A percentile compares a stretch with the other conserved stretches of the same genome.
Conservation (phyloP, 768 basidiomycete genomes). For the Phylloporus rhodoxanthus region DNA sequence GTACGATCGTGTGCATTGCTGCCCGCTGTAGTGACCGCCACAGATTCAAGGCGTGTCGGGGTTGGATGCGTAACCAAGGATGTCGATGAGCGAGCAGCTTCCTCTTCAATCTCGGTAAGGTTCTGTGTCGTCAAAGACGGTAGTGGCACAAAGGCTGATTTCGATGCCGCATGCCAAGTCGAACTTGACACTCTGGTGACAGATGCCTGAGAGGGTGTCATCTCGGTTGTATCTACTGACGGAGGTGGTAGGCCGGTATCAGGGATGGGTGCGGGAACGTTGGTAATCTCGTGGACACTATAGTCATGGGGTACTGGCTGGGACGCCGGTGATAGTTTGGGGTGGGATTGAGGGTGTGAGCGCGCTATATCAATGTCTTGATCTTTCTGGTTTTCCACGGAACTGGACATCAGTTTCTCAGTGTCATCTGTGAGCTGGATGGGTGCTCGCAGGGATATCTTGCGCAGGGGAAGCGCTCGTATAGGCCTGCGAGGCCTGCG, state of each 20-base stretch:
- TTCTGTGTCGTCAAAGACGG: conserved; percentile 25
- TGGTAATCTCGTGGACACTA: conserved; percentile 23
- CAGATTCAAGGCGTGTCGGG: conserved; percentile 3
- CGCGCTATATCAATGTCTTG: background rate
- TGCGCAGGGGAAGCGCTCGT: conserved; percentile 7
- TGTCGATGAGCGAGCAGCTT: conserved; percentile 7
- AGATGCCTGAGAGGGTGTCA: conserved; percentile 20
- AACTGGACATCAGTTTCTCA: conserved; percentile 15
- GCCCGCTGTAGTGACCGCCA: background rate
- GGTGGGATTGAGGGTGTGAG: conserved; percentile 2
- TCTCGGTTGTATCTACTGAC: conserved; percentile 10
- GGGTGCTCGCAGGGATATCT: conserved; percentile 6
- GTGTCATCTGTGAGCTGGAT: conserved; percentile 16
- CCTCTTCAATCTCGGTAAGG: conserved; percentile 20
- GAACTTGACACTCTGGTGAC: conserved; percentile 15
- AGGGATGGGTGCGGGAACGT: conserved; percentile 28
- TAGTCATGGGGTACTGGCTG: conserved; percentile 19
- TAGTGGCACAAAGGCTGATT: conserved; percentile 24
- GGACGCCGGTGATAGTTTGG: conserved; percentile 10
- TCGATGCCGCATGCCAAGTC: conserved; percentile 11
- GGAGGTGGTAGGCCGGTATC: conserved; percentile 29
- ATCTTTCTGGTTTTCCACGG: background rate
- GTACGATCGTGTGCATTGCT: conserved; percentile 1
- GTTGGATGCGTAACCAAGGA: conserved; percentile 4
- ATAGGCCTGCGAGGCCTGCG: conserved; percentile 11